Conservation (phyloP, 495 filamentous ascomycete species). For the Tuber brumale region DNA sequence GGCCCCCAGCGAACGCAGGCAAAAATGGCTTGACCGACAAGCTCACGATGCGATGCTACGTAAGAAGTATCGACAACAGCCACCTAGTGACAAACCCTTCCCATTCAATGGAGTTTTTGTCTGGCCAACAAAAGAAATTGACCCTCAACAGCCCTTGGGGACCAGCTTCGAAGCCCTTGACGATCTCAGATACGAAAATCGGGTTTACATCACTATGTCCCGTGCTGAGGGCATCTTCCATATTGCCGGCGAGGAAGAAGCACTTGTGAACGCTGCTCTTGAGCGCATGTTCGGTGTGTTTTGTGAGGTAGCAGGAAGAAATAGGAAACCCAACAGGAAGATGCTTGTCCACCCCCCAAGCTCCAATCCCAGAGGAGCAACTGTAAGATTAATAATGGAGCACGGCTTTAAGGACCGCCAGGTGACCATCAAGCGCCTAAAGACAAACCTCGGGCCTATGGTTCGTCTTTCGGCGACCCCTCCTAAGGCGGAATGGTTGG, state of each 20-base stretch:
- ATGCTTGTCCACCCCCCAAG: slow-evolving; percentile 33
- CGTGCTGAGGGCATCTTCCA: slow-evolving; percentile 20
- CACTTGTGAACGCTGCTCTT: slow-evolving; percentile 24
- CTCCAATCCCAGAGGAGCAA: background rate
- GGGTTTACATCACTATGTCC: slow-evolving; percentile 30
- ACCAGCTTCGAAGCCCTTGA: slow-evolving; percentile 32
- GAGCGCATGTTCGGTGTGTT: slow-evolving; percentile 35
- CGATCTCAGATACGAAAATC: slow-evolving; percentile 33
- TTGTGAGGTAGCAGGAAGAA: slow-evolving; percentile 35
- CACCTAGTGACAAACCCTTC: slow-evolving; percentile 15
- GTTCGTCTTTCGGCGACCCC: slow-evolving; percentile 16
- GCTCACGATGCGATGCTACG: slow-evolving; percentile 9
- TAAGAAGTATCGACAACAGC: slow-evolving; percentile 22
- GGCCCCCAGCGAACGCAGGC: slow-evolving; percentile 28
- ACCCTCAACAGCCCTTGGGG: slow-evolving; percentile 32
- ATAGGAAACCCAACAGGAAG: slow-evolving; percentile 24
- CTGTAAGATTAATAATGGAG: slow-evolving; percentile 9
- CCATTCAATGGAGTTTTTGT: slow-evolving; percentile 32
- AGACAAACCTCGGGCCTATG: slow-evolving; percentile 15
- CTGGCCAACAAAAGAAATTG: slow-evolving; percentile 31
- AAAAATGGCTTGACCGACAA: slow-evolving; percentile 22
- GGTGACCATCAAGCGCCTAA: slow-evolving; percentile 29
- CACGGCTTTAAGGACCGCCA: slow-evolving; percentile 31
- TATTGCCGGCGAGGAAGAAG: slow-evolving; percentile 30
- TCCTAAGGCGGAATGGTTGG: slow-evolving; percentile 24